phyloP scores from a whole-genome alignment of 2,329 filamentous ascomycete genomes.

The Paraphoma sp. region DNA sequence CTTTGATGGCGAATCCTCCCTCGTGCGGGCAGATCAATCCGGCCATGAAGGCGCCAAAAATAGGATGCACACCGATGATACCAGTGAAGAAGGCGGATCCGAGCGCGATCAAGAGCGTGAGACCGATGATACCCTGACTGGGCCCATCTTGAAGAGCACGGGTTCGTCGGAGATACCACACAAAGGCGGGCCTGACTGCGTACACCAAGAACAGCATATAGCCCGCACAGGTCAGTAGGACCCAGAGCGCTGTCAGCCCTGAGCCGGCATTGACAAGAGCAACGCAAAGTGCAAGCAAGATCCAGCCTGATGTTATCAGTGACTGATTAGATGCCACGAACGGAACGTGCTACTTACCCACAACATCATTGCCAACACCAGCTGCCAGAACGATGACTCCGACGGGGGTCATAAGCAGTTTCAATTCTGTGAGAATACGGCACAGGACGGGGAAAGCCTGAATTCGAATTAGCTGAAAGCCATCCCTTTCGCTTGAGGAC shows the following conservation, averaged over 20 bases:
- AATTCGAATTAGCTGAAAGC: constrained; percentile 9
- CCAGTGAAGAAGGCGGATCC: constrained; percentile 85
- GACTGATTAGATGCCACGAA: not conserved
- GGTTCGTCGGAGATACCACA: constrained; percentile 75
- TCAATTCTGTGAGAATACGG: constrained; percentile 89
- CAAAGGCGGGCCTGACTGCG: constrained; percentile 74
- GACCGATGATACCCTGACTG: constrained; percentile 79
- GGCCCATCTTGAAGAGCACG: constrained; percentile 87
- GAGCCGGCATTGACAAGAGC: constrained; percentile 87
- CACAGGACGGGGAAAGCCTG: constrained; percentile 88
- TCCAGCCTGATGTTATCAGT: constrained; percentile 67
- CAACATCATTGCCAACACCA: constrained; percentile 90
- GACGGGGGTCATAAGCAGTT: constrained; percentile 81
- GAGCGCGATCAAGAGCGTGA: constrained; percentile 82
- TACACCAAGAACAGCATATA: constrained; percentile 80
- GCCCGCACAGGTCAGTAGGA: constrained; percentile 76
- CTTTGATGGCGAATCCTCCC: constrained; percentile 85
- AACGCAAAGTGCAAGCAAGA: constrained; percentile 90
- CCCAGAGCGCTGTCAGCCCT: constrained; percentile 83
- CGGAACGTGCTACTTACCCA: constrained; percentile 52
- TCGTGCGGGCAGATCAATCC: constrained; percentile 91
- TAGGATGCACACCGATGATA: constrained; percentile 90
- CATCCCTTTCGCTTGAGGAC: constrained; percentile 14
- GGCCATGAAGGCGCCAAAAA: constrained; percentile 91
- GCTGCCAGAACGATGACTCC: constrained; percentile 89